Conservation (phyloP, 1,284 basidiomycete genomes). For the Boletus smithii region DNA sequence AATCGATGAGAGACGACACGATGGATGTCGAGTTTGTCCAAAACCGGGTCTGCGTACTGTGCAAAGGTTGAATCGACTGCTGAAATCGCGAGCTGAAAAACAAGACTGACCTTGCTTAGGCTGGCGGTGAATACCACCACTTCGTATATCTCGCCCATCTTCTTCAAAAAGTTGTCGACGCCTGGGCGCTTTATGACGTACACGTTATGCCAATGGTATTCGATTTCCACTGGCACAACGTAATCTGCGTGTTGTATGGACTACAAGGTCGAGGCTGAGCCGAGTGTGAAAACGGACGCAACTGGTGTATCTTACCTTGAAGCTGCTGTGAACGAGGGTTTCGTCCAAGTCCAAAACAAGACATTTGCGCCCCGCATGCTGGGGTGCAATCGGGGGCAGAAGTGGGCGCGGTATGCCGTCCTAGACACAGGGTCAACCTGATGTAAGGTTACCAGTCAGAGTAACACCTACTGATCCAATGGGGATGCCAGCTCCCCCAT, state of each 20-base stretch:
- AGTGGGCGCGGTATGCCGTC: constrained; percentile 84
- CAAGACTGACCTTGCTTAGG: constrained; percentile 76
- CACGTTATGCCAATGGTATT: constrained; percentile 96
- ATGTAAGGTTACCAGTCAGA: background rate
- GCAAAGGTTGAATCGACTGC: constrained; percentile 8
- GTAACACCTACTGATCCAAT: constrained; percentile 62
- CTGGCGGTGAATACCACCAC: constrained; percentile 98
- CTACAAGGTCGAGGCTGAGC: constrained; percentile 41
- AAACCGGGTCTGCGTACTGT: constrained; percentile 95
- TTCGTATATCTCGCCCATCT: constrained; percentile 98
- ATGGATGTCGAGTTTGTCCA: constrained; percentile 94
- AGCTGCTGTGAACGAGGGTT: constrained; percentile 90
- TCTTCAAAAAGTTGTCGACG: constrained; percentile 94
- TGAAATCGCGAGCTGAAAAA: background rate
- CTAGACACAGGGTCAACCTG: constrained; percentile 37
- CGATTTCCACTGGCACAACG: constrained; percentile 98
- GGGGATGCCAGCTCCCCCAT: constrained; percentile 82
- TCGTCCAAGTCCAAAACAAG: constrained; percentile 94
- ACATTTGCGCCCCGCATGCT: constrained; percentile 85
- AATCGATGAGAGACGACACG: constrained; percentile 92
- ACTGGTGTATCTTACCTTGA: constrained; percentile 60
- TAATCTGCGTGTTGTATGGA: constrained; percentile 96
- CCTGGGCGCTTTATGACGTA: constrained; percentile 99
- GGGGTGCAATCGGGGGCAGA: constrained; percentile 69
- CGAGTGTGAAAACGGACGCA: background rate